A percentile compares a stretch with the other conserved stretches of the same genome.
phyloP scores from a whole-genome alignment of 495 filamentous ascomycete genomes.

The Aspergillus carlsbadensis region DNA sequence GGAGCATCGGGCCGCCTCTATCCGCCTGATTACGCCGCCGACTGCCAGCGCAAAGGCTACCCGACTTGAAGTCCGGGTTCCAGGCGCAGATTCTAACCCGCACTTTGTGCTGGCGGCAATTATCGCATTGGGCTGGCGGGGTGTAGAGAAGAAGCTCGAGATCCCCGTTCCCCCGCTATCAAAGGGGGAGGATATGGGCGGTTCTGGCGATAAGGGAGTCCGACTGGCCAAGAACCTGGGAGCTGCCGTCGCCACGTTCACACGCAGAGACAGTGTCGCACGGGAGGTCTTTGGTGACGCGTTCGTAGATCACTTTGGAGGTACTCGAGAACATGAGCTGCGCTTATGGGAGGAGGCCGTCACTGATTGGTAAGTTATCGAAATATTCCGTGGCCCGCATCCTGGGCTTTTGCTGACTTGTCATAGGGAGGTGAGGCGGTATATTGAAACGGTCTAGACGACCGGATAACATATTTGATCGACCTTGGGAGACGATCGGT shows the following conservation, averaged over 20 bases:
- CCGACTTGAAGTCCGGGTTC: conserved; percentile 86
- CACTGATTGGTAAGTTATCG: conserved; percentile 75
- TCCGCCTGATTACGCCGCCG: conserved; percentile 85
- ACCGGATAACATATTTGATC: not conserved
- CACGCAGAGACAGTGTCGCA: conserved; percentile 72
- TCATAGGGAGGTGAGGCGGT: conserved; percentile 49
- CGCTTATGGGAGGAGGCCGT: conserved; percentile 92
- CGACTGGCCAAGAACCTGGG: conserved; percentile 77
- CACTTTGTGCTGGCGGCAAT: conserved; percentile 86
- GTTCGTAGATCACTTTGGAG: conserved; percentile 94
- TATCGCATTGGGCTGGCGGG: conserved; percentile 81
- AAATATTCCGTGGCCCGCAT: not conserved
- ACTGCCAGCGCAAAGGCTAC: conserved; percentile 80
- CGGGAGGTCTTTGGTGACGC: conserved; percentile 89
- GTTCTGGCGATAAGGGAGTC: conserved; percentile 54
- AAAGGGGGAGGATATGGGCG: conserved; percentile 77
- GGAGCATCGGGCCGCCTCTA: conserved; percentile 89
- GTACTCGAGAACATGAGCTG: conserved; percentile 89
- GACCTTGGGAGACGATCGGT: not conserved
- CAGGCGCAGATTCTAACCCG: conserved; percentile 88
- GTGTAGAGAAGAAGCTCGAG: conserved; percentile 84
- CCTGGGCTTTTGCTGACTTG: conserved; percentile 21
- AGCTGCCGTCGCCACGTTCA: conserved; percentile 78
- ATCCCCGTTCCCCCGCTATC: conserved; percentile 77
- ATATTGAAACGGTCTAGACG: conserved; percentile 48